These are phyloP conservation scores for Gautieria morchelliformis DNA, from an alignment of 768 basidiomycete genomes.

Conservation along the genomic window DNA sequence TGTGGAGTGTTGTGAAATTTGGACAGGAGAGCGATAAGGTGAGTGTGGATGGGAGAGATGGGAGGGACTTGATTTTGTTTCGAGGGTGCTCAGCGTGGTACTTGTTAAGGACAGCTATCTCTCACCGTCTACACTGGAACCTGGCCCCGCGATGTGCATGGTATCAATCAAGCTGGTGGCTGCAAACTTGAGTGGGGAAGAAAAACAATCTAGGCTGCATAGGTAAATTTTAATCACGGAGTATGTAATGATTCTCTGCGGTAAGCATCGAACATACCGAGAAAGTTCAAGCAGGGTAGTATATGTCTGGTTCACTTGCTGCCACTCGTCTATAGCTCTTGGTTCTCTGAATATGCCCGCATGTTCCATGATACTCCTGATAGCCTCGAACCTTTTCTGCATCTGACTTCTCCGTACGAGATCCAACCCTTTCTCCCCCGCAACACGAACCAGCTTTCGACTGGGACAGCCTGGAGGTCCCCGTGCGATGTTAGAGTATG, in stretches of 20 bases:
- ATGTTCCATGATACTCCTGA: background rate
- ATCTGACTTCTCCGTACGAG: background rate
- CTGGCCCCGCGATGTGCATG: background rate
- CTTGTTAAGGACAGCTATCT: background rate
- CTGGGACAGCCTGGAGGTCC: too few relatives aligned
- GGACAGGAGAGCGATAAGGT: background rate
- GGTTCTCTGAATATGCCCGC: background rate
- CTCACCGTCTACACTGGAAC: background rate
- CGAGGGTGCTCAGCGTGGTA: background rate
- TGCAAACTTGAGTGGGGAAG: background rate
- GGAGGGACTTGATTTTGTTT: background rate
- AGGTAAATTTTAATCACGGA: background rate
- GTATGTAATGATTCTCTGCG: background rate
- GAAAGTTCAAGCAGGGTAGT: background rate
- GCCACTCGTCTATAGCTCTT: background rate
- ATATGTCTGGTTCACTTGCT: background rate
- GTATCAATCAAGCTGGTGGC: background rate
- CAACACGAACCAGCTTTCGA: too few relatives aligned
- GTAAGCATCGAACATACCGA: background rate
- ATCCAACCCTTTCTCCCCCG: background rate
- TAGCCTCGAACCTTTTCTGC: background rate
- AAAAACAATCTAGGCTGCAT: background rate
- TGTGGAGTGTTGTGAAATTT: background rate
- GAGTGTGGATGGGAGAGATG: background rate
- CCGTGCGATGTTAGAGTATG: too few relatives aligned